Conservation (phyloP, 139 green algal species). For the Picochlorum sp. region DNA sequence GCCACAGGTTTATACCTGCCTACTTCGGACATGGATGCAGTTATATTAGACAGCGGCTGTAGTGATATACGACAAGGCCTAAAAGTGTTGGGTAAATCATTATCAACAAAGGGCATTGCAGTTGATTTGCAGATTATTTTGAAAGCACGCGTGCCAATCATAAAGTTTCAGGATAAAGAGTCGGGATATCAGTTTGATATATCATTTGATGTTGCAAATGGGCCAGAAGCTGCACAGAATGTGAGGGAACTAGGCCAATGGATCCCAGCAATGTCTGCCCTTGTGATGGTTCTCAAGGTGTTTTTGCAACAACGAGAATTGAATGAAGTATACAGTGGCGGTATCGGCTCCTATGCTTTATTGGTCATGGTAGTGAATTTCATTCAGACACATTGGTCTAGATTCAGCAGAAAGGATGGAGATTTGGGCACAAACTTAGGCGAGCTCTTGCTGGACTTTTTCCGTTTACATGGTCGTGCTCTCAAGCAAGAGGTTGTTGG, state of each 20-base stretch:
- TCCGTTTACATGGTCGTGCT: slow-evolving; percentile 60
- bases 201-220: slow-evolving; percentile 84
- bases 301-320: slow-evolving; percentile 91
- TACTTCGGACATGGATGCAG: slow-evolving; percentile 86
- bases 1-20: slow-evolving; percentile 88
- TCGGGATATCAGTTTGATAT: slow-evolving; percentile 82
- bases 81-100: slow-evolving; percentile 55
- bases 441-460: slow-evolving; percentile 87
- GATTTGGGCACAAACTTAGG: slow-evolving; percentile 63
- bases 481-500: slow-evolving; percentile 43
- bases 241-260: slow-evolving; percentile 51
- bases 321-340: slow-evolving; percentile 92
- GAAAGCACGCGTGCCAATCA: slow-evolving; percentile 88
- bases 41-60: slow-evolving; percentile 54
- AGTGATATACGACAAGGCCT: slow-evolving; percentile 50
- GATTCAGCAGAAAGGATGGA: slow-evolving; percentile 3
- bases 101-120: slow-evolving; percentile 48
- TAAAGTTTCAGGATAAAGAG: slow-evolving; percentile 83
- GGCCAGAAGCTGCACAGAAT: slow-evolving; percentile 40
- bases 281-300: slow-evolving; percentile 78
- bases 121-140: slow-evolving; percentile 79
- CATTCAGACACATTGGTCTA: slow-evolving; percentile 66
- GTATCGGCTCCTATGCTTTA: slow-evolving; percentile 88
- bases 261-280: slow-evolving; percentile 69
- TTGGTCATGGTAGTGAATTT: slow-evolving; percentile 84